Evolutionary conservation across 768 basidiomycete genomes (phyloP), one percentile per base, ranked within the genome.

Genomic region (Clavulina sp.): DNA sequence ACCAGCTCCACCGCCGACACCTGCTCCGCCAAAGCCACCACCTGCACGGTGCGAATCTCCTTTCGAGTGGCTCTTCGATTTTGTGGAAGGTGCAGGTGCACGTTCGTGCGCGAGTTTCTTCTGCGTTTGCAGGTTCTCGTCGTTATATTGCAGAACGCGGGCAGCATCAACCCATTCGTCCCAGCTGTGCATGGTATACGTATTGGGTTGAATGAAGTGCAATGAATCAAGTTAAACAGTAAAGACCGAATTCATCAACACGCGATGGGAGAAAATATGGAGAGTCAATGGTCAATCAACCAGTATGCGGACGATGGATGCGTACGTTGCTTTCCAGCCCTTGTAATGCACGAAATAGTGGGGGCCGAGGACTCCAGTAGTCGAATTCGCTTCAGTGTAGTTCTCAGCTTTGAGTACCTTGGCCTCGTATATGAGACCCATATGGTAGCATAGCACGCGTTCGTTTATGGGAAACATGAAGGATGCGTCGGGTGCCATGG

Each of bases 261-360:
- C 29, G 48, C 29, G n/a, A n/a, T n/a, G n/a, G n/a, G n/a, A n/a
- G n/a, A n/a, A 30, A n/a, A n/a, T n/a, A n/a, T n/a, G n/a, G n/a
- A n/a, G n/a, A n/a, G n/a, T n/a, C 40, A 55, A 24, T 19, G 5
- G n/a, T 23, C 26, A 28, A 50, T 29, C 16, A 43, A 50, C 29
- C 21, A 5, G 9, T n/a, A 52, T 1, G 2, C 28, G 18, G 34
- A 31, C 38, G 36, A 5, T 19, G n/a, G 44, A 21, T 16, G 65
- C 69, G 59, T 62, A 92, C 88, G 87, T 92, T 65, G 88, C 84
- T 64, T 96, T 99, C 95, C 95, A 99, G 5, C 95, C 95, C 66
- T 96, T 95, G 73, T 99, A 99, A 65, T 99, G 95, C 34, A 99
- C 92, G 55, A 84, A 81, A 66, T 87, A 96, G 60, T 93, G 87